A percentile compares a stretch with the other conserved stretches of the same genome.
phyloP scores from a whole-genome alignment of 371 early-diverging fungal genomes.

The Chytridiales sp. region DNA sequence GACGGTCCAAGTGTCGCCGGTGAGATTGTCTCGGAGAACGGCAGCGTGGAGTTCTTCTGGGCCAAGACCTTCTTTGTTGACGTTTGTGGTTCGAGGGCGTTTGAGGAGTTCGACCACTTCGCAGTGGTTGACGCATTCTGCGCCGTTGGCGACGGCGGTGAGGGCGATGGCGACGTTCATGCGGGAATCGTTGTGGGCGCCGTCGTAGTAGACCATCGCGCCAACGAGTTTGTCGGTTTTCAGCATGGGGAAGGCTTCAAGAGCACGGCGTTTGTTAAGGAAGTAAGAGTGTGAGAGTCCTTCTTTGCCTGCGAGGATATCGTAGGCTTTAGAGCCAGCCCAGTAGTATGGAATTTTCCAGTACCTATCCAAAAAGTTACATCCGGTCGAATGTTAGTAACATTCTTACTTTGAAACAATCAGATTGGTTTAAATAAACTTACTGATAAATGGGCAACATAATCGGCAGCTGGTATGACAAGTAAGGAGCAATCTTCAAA shows the following conservation, averaged over 20 bases:
- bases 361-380: conserved; percentile 56
- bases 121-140: conserved; percentile 93
- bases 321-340: conserved; percentile 95
- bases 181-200: conserved; percentile 97
- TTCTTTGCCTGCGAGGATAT: conserved; percentile 86
- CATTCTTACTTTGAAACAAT: too few species aligned
- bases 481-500: conserved; percentile 94
- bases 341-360: conserved; percentile 98
- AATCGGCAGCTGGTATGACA: conserved; percentile 92
- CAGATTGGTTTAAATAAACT: conserved; percentile 28
- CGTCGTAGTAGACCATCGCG: conserved; percentile 98
- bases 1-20: conserved; percentile 86
- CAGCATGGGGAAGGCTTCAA: conserved; percentile 95
- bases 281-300: conserved; percentile 88
- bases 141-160: conserved; percentile 94
- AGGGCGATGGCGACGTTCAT: conserved; percentile 96
- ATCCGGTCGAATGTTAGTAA: not conserved
- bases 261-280: conserved; percentile 76
- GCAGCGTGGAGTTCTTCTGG: conserved; percentile 72
- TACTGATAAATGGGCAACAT: conserved; percentile 93
- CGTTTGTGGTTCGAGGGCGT: conserved; percentile 31
- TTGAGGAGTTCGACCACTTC: conserved; percentile 86
- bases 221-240: conserved; percentile 88
- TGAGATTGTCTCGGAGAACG: conserved; percentile 78
- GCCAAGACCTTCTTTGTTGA: conserved; percentile 37